A percentile compares a stretch with the other conserved stretches of the same genome.
Conservation (phyloP, 306 rosid species). For the Rubus parviflorus region DNA sequence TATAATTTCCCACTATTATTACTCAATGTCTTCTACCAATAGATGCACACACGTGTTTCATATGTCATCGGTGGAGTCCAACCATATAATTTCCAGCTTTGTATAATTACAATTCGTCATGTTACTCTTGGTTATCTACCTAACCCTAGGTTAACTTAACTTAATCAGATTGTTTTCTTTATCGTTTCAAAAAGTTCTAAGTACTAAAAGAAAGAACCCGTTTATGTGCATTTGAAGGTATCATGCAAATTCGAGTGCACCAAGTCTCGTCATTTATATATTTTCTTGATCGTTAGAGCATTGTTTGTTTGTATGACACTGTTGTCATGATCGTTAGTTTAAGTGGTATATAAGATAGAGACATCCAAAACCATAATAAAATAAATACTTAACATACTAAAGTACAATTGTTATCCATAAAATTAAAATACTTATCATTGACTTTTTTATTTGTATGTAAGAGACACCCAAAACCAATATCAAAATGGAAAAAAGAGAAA, state of each 20-base stretch:
- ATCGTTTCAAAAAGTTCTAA: background rate
- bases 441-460: no score
- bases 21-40: background rate
- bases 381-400: no score
- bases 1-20: conserved; percentile 1
- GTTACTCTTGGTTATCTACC: background rate
- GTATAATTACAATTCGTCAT: background rate
- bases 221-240: background rate
- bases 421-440: no score
- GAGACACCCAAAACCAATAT: no score
- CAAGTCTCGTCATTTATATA: background rate
- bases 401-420: no score
- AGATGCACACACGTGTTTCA: background rate
- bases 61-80: background rate
- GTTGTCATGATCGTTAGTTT: no score
- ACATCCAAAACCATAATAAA: no score
- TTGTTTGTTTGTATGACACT: no score
- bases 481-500: background rate
- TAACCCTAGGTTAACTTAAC: background rate
- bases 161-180: background rate
- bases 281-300: no score
- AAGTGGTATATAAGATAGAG: no score
- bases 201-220: background rate
- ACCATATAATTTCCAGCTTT: background rate
- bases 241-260: background rate